Base-by-base conservation (phyloP, 495 filamentous ascomycete species). In the Gamarada debralockiae region DNA sequence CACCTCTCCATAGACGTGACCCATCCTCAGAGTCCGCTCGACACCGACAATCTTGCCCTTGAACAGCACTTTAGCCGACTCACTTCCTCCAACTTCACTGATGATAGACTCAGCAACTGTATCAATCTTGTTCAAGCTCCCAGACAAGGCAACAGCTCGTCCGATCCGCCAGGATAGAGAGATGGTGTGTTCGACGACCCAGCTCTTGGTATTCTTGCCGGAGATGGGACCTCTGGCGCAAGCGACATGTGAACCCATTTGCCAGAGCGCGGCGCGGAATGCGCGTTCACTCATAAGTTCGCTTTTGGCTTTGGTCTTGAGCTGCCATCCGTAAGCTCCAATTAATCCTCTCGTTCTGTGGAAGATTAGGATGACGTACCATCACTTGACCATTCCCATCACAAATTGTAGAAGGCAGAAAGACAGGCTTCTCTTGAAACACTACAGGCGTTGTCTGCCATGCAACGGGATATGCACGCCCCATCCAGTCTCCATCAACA, bases 31-130 rank as follows among this genome's bases (percentile, higher is more conserved):
- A 3, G 71, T 74, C 9, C 80, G 63, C 55, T 80, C 73, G 0
- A 86, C 82, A 9, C 70, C 73, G 0, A 77, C 72, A 42, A 84
- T 79, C 64, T 86, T 86, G 9, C 82, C 82, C 50, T 77, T 73
- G 57, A 77, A 83, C 3, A 85, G 60, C 15, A 85, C 72, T 48
- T 67, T 73, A 0, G 72, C 80, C 7, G 72, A 70, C 17, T 74
- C 68, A 0, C 64, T 49, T 0, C 80, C 81, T 2, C 78, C 80
- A 38, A 76, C 76, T 57, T 80, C 76, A 7, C 76, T 70, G 9
- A 84, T 69, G 41, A 84, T 83, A 0, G 71, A 68, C 57, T 81
- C 76, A 0, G 77, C 78, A 8, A 80, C 73, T 1, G 58, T 71
- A 29, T 72, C 73, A 3, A 78, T 64, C 12, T 66, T 69, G 37